Evolutionary conservation across 495 filamentous ascomycete genomes (phyloP), one percentile per base, ranked within the genome.

Genomic region (Umbilicaria muhlenbergii): DNA sequence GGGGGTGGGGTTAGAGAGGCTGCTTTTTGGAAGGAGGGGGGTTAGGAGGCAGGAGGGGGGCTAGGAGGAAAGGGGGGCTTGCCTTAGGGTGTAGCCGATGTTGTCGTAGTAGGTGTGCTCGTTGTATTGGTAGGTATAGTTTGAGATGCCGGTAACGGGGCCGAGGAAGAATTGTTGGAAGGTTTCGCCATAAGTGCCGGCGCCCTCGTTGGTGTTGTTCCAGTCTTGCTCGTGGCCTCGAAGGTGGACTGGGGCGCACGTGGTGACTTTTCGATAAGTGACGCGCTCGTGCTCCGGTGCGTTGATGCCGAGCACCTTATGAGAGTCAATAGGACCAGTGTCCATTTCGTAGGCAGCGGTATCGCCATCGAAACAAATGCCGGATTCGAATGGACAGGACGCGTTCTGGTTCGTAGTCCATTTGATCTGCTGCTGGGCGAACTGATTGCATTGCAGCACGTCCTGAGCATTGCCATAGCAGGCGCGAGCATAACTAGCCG

Each of bases 251-350:
- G 50, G 46, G 10, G 58, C 32, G 41, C 59, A 63, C 2, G 59
- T 59, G 13, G 58, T 44, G 11, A 47, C 41, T 38, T 57, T 60
- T 13, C 59, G 52, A 36, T 60, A 52, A 11, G 44, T 38, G 14
- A 61, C 33, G 7, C 59, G 44, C 11, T 60, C 55, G 8, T 34
- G 39, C 5, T 32, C 19, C 11, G 41, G 39, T 28, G 56, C 50
- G 36, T 63, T 60, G 19, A 63, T 47, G 3, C 60, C 60, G 34
- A 63, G 42, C 5, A 47, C 48, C 10, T 28, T 13, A 32, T 62
- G 59, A 15, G 59, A 60, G 36, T 62, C 57, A 33, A 63, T 43
- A 15, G 36, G 41, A 6, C 59, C 59, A 11, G 49, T 59, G 32
- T 61, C 56, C 56, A 62, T 55, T 32, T 50, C 7, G 43, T 48